phyloP scores from a whole-genome alignment of 768 basidiomycete species.

The Calocybe indica region DNA sequence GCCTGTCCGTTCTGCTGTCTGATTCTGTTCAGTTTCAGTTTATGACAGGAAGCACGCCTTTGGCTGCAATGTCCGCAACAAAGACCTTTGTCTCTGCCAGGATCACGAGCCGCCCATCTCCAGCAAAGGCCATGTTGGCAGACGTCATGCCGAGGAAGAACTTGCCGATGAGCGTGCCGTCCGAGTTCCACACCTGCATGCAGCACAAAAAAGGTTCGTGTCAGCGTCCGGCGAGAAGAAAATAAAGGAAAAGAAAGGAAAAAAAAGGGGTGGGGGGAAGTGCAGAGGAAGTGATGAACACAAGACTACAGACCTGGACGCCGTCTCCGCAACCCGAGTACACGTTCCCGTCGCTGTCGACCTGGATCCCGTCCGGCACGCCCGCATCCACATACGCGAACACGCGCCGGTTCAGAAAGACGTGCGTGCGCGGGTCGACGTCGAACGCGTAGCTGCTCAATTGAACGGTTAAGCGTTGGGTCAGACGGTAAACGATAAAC shows the following conservation, averaged over 20 bases:
- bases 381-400: constrained; percentile 66
- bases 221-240: neutral
- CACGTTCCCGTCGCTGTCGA: constrained; percentile 60
- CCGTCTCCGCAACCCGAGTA: constrained; percentile 69
- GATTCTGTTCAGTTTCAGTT: neutral
- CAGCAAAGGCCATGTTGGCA: constrained; percentile 43
- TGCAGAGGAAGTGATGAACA: too few species aligned
- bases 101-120: constrained; percentile 35
- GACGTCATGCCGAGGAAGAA: constrained; percentile 46
- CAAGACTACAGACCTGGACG: constrained; percentile 40
- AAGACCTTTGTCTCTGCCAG: constrained; percentile 43
- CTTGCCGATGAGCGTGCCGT: constrained; percentile 58
- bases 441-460: constrained; percentile 58
- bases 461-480: neutral
- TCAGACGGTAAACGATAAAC: too few species aligned
- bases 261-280: constrained; percentile 16
- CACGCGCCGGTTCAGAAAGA: constrained; percentile 55
- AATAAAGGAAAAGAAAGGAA: neutral
- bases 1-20: neutral
- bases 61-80: constrained; percentile 39
- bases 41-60: constrained; percentile 11
- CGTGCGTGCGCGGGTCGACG: constrained; percentile 47
- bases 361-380: constrained; percentile 60
- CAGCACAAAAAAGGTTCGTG: constrained; percentile 13
- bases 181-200: constrained; percentile 37